A percentile compares a stretch with the other conserved stretches of the same genome.
These are phyloP conservation scores for Atkinsonella hypoxylon DNA, from an alignment of 2,329 filamentous ascomycete species.

Conservation along the genomic window DNA sequence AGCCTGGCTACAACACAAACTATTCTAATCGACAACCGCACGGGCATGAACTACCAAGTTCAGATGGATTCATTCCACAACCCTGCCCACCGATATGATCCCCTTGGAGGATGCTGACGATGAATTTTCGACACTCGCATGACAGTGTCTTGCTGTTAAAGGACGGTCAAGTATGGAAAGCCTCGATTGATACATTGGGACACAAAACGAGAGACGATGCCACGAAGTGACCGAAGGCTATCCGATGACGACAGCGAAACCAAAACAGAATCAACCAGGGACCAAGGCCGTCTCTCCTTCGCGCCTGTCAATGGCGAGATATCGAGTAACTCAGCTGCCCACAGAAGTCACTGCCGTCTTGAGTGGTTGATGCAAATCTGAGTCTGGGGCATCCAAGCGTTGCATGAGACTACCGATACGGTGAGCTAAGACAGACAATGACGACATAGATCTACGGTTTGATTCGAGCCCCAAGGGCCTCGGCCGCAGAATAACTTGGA, in stretches of 20 bases:
- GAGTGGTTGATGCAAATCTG: background rate
- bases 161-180: background rate
- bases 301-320: background rate
- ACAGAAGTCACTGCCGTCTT: background rate
- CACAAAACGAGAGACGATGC: background rate
- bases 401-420: background rate
- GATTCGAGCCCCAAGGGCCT: background rate
- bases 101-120: conserved; percentile 13
- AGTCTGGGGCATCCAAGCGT: background rate
- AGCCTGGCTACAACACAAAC: conserved; percentile 9
- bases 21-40: conserved; percentile 11
- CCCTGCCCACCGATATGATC: conserved; percentile 10
- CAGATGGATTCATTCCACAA: conserved; percentile 15
- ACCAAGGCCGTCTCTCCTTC: background rate
- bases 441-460: background rate
- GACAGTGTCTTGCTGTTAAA: background rate
- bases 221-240: background rate
- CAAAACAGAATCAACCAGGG: background rate
- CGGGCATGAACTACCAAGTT: conserved; percentile 15
- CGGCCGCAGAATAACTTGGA: background rate
- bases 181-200: too few species aligned
- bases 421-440: background rate
- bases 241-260: background rate
- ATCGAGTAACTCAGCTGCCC: background rate
- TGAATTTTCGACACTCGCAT: background rate